These are phyloP conservation scores for Linderina pennispora DNA, from an alignment of 192 early-diverging fungal genomes.

Conservation along the genomic window DNA sequence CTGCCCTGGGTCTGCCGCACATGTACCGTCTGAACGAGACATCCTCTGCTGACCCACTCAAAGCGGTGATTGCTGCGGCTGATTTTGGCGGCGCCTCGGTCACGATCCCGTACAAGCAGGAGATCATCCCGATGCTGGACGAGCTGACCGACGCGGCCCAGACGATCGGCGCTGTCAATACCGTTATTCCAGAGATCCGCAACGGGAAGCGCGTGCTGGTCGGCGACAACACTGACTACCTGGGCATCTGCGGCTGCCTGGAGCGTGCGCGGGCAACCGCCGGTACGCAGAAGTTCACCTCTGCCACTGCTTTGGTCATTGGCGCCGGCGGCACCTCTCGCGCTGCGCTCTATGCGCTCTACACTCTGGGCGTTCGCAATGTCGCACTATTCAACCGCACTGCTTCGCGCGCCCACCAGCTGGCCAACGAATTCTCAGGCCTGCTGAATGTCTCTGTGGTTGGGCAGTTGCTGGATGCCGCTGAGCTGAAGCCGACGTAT, in stretches of 20 bases:
- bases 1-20: conserved; percentile 77
- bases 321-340: conserved; percentile 93
- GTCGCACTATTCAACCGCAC: conserved; percentile 89
- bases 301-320: conserved; percentile 68
- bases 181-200: conserved; percentile 48
- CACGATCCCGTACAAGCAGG: conserved; percentile 93
- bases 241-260: conserved; percentile 75
- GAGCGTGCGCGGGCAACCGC: conserved; percentile 27
- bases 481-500: conserved; percentile 40
- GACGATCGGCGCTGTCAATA: conserved; percentile 94
- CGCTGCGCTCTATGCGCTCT: conserved; percentile 83
- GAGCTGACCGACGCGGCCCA: conserved; percentile 68
- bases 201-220: conserved; percentile 43
- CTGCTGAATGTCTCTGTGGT: conserved; percentile 50
- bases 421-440: conserved; percentile 55
- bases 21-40: conserved; percentile 72
- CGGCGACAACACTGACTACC: conserved; percentile 96
- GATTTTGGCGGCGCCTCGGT: conserved; percentile 92
- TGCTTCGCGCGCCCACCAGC: conserved; percentile 54
- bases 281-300: conserved; percentile 3
- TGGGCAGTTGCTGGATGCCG: conserved; percentile 35
- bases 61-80: conserved; percentile 35
- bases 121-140: conserved; percentile 71
- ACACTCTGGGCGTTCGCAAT: conserved; percentile 58
- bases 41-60: conserved; percentile 52